Evolutionary conservation across 345 rosid genomes (phyloP).

Genomic region (Microcos paniculata): DNA sequence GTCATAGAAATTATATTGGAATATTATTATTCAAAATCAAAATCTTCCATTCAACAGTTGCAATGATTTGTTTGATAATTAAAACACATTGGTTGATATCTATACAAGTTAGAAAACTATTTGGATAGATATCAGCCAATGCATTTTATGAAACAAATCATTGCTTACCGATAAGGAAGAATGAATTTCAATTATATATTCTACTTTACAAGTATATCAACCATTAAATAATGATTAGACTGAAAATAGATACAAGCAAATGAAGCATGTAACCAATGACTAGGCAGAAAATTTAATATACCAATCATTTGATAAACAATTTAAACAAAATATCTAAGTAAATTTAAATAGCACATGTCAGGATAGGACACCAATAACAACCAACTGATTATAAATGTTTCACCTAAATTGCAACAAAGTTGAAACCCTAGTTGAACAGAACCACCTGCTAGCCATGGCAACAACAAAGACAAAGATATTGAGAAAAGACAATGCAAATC

Average conservation of each 20-base stretch:
- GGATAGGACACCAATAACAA: neutral
- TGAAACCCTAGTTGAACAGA: neutral
- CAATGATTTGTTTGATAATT: no score
- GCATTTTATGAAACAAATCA: neutral
- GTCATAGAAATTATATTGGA: neutral
- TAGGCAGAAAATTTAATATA: neutral
- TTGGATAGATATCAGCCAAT: neutral
- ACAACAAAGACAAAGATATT: neutral
- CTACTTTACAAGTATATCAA: neutral
- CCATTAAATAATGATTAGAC: neutral
- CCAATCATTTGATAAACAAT: no score
- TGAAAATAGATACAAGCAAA: neutral
- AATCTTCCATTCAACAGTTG: no score
- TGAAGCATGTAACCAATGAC: neutral
- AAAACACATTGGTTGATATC: no score
- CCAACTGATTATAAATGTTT: neutral
- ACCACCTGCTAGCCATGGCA: neutral
- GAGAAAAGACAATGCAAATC: neutral
- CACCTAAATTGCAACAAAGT: neutral
- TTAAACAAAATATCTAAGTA: no score
- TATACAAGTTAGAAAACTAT: neutral
- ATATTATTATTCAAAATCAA: neutral
- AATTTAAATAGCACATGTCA: no score
- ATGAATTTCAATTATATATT: neutral
- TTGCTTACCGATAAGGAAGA: neutral